Evolutionary conservation across 106 monocot species (phyloP).

Genomic region (Dioscorea dumetorum): DNA sequence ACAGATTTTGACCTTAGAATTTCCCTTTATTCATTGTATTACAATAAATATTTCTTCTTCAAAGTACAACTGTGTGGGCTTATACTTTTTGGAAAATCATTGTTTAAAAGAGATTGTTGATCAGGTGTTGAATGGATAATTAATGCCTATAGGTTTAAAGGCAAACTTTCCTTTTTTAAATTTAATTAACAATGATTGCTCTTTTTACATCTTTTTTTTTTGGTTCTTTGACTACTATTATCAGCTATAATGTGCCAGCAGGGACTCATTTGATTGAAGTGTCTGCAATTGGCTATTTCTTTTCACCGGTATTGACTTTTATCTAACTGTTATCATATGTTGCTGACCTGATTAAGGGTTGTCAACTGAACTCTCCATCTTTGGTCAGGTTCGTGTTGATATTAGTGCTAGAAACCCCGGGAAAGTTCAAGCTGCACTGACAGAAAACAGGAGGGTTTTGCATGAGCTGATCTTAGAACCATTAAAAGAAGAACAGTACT

Average conservation of each 20-base stretch:
- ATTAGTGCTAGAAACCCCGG: conserved; percentile 96
- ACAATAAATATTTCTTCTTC: too few species aligned
- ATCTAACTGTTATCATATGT: too few species aligned
- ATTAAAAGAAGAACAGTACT: conserved; percentile 89
- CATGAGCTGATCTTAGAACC: conserved; percentile 84
- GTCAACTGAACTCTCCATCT: conserved; percentile 2
- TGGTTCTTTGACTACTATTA: conserved; percentile 33
- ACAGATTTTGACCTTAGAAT: too few species aligned
- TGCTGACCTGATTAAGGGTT: not conserved
- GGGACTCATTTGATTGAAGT: conserved; percentile 99
- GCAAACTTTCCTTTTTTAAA: too few species aligned
- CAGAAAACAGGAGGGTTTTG: conserved; percentile 69
- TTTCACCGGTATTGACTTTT: conserved; percentile 61
- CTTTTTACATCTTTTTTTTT: not conserved
- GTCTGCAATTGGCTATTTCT: conserved; percentile 80
- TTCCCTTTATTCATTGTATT: too few species aligned
- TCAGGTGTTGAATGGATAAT: too few species aligned
- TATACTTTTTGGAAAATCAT: too few species aligned
- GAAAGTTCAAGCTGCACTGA: conserved; percentile 89
- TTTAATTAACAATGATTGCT: not conserved
- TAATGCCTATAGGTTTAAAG: too few species aligned
- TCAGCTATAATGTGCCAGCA: conserved; percentile 80
- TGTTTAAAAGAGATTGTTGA: too few species aligned
- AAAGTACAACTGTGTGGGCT: too few species aligned
- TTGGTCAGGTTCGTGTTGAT: conserved; percentile 85